These are phyloP conservation scores for Mortierella sp. DNA, from an alignment of 371 early-diverging fungal genomes.

Conservation along the genomic window DNA sequence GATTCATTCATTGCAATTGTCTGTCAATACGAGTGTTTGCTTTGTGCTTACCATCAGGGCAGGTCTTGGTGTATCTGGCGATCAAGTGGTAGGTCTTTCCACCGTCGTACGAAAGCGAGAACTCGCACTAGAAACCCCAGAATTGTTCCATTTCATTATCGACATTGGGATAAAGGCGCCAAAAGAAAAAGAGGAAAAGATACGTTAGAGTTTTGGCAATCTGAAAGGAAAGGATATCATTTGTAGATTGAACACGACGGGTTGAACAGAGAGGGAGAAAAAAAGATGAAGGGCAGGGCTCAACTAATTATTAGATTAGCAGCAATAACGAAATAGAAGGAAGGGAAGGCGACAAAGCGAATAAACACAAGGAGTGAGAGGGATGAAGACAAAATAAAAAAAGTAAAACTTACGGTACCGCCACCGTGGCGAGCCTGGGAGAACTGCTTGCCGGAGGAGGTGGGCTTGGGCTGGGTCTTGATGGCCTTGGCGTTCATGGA, in stretches of 20 bases:
- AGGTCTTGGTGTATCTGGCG: constrained; percentile 49
- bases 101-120: constrained; percentile 76
- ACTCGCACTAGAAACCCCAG: constrained; percentile 68
- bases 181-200: not conserved
- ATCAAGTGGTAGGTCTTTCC: constrained; percentile 73
- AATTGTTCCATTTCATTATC: not conserved
- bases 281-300: not conserved
- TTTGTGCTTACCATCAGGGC: constrained; percentile 57
- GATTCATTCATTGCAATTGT: too few species aligned
- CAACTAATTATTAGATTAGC: not conserved
- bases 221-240: not conserved
- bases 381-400: too few species aligned
- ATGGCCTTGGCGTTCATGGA: constrained; percentile 34
- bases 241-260: not conserved
- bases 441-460: constrained; percentile 33
- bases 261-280: too few species aligned
- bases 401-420: constrained; percentile 40
- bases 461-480: constrained; percentile 43
- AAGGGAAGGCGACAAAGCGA: not conserved
- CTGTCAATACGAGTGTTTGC: too few species aligned
- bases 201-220: constrained; percentile 8
- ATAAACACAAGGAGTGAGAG: too few species aligned
- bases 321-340: not conserved
- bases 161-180: not conserved
- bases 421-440: constrained; percentile 56